Evolutionary conservation across 495 filamentous ascomycete genomes (phyloP), one percentile per base, ranked within the genome.

Genomic region (Trichoderma parareesei): DNA sequence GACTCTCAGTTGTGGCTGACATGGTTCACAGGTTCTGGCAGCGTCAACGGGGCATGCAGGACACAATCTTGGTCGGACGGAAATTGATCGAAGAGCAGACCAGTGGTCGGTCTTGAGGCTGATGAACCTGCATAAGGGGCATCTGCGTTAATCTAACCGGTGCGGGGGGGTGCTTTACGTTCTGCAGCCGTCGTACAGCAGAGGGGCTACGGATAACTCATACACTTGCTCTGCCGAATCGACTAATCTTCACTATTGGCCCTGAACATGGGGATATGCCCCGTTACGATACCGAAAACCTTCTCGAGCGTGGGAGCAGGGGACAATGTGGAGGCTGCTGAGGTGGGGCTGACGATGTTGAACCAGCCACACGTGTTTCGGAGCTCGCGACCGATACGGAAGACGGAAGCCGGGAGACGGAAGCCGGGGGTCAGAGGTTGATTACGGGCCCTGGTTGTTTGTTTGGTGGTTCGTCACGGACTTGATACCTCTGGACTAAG

Each of bases 41-140:
- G 64, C 76, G 82, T 42, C 90, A 92, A 76, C 77, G 77, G 55
- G 83, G 85, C 3, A 84, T 85, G 79, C 75, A 70, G 55, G 88
- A 90, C 72, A 84, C 84, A 41, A 79, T 83, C 2, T 69, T 79
- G 66, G 78, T 88, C 13, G 90, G 87, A 27, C 68, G 60, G 64
- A 49, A 18, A 5, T 70, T 69, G 63, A 73, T 73, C 46, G 62
- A 61, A 60, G 66, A 43, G 41, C 38, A 61, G 38, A 42, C 60
- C 42, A 61, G 60, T 41, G 38, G 60, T n/a, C 41, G 42, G 60
- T 40, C 60, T 20, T 40, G 60, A 61, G 60, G 41, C 8, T 40
- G 60, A 61, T 40, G 60, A 61, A 16, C 14, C 53, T 57, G 53
- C 53, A 37, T 57, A 33, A 57, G 53, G 33, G 53, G 53, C 53